Percentiles rank a stretch among this genome's conserved stretches.
Evolutionary conservation across 2,329 filamentous ascomycete genomes (phyloP).

Genomic region (Alternaria viburni): DNA sequence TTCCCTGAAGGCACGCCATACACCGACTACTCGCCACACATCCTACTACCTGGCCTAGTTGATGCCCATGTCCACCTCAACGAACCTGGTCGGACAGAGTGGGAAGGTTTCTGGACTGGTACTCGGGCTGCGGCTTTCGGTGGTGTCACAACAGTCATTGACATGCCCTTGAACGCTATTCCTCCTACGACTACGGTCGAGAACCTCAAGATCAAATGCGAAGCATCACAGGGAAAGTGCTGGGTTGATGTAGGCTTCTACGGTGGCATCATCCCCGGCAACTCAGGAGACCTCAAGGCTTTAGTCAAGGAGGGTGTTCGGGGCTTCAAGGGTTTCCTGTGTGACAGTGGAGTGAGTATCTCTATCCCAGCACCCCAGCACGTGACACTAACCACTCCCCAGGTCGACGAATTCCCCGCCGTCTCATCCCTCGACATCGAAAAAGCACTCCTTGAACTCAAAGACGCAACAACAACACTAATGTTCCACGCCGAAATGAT

Average conservation of each 20-base stretch:
- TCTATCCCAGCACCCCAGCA: not conserved
- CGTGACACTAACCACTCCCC: slow-evolving; percentile 25
- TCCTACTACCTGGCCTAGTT: slow-evolving; percentile 88
- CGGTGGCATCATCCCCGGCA: slow-evolving; percentile 91
- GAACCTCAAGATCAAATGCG: slow-evolving; percentile 83
- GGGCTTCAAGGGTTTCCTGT: slow-evolving; percentile 97
- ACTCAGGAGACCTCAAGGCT: slow-evolving; percentile 76
- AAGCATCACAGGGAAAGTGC: slow-evolving; percentile 83
- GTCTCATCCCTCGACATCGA: slow-evolving; percentile 81
- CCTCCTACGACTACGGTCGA: slow-evolving; percentile 90
- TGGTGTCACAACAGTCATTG: slow-evolving; percentile 93
- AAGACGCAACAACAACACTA: slow-evolving; percentile 82
- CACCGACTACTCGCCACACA: slow-evolving; percentile 80
- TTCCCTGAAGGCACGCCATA: slow-evolving; percentile 79
- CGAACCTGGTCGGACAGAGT: slow-evolving; percentile 94
- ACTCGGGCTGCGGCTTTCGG: slow-evolving; percentile 93
- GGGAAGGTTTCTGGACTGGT: slow-evolving; percentile 97
- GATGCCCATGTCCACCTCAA: slow-evolving; percentile 98
- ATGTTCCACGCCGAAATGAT: slow-evolving; percentile 99
- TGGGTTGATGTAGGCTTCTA: slow-evolving; percentile 99
- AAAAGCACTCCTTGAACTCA: slow-evolving; percentile 80
- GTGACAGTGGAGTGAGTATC: slow-evolving; percentile 85
- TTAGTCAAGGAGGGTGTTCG: slow-evolving; percentile 85
- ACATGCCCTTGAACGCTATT: slow-evolving; percentile 98
- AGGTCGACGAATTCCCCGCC: slow-evolving; percentile 95